Evolutionary conservation across 768 basidiomycete genomes (phyloP), one percentile per base, ranked within the genome.

Genomic region (Crassisporium funariophilum): DNA sequence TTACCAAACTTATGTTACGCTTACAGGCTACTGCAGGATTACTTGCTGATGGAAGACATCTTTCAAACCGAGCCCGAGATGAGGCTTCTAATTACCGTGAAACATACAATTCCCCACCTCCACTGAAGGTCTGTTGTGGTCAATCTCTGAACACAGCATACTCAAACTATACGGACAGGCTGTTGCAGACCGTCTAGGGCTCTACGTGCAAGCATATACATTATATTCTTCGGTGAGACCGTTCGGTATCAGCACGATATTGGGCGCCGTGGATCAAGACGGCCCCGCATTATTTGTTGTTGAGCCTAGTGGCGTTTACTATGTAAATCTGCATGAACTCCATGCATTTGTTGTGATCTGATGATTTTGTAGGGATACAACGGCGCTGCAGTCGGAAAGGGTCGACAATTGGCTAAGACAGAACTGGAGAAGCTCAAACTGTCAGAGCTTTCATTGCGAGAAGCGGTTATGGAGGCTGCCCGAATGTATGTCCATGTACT

Each of bases 221-320:
- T 83, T 98, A 31, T 98, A 98, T 71, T 98, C 95, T 1, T 98
- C 95, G 17, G 95, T 98, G 27, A 85, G 97, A 31, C 97, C 97
- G 1, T 98, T 98, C 59, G 97, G 95, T 15, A 86, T 95, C 60
- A 93, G 92, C 61, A 88, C 94, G 34, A 88, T 99, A 62, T 69
- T 98, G 17, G 95, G 86, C 34, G 83, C 88, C 16, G 81, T 95
- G 8, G 95, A 98, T 72, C 88, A 91, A 69, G 77, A 79, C 35
- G 92, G 91, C 4, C 95, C 97, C 44, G 74, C 78, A 38, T 74
- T 99, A 20, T 97, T 82, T 70, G 86, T 97, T 46, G 79, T 98
- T 40, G 97, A 99, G 67, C 97, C 97, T 11, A 95, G 91, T 56
- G 97, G 97, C 19, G 83, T 95, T 19, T 92, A 83, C 71, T 88